Evolutionary conservation across 1,139 yeast genomes (phyloP), one percentile per base, ranked within the genome.

Genomic region (Yamadazyma dushanensis): DNA sequence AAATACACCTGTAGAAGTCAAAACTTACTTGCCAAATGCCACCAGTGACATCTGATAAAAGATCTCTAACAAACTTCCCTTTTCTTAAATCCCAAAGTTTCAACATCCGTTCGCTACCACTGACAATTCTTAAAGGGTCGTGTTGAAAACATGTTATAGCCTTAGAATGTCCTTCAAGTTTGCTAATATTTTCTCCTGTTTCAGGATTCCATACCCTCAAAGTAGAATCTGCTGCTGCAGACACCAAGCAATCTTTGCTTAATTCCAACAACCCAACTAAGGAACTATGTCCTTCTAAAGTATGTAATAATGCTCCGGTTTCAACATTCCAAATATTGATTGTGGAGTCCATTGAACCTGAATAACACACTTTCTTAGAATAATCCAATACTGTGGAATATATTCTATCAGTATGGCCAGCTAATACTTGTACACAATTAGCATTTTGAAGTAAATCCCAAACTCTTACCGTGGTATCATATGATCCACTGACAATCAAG

Each of bases 161-260:
- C 14, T 88, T 82, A 31, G 78, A 75, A 54, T 90, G 96, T 16
- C 95, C 96, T 46, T 85, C 82, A 26, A 92, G 73, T 39, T 84
- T 83, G 56, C 81, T 79, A 41, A 73, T 63, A 39, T 80, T 73
- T 27, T 76, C 75, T 16, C 96, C 95, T 5, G 80, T 76, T 20
- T 76, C 77, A 1, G 97, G 94, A 54, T 92, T 84, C 98, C 98
- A 92, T 2, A 92, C 83, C 33, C 97, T 72, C 30, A 92, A 70
- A 0, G 97, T 83, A 1, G 95, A 79, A 57, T 92, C 98, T 0
- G 97, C 97, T 1, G 97, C 97, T 0, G 97, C 98, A 26, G 95
- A 84, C 2, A 92, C 96, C n/a, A 92, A 69, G 28, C 80, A 80
- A 15, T 83, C 80, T 28, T 85, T 81, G 7, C 88, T 82, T 16